phyloP scores from a whole-genome alignment of 2,329 filamentous ascomycete species.

The Xylaria digitata region DNA sequence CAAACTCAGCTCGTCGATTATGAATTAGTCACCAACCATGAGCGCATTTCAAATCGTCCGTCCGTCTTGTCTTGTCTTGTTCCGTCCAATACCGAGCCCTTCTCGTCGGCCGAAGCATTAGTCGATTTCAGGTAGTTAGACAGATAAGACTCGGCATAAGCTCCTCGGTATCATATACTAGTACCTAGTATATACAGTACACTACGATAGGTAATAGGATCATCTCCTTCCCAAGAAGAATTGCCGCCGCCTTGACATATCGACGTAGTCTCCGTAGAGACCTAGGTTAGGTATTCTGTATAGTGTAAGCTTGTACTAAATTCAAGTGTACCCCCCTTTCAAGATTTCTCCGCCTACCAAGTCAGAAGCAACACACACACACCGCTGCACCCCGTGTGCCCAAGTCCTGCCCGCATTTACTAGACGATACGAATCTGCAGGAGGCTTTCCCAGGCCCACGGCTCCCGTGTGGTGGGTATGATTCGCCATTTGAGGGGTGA shows the following conservation, averaged over 20 bases:
- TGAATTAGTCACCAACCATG: slow-evolving; percentile 20
- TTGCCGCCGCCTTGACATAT: too few species aligned
- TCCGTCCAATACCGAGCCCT: not conserved
- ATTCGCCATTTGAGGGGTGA: slow-evolving; percentile 24
- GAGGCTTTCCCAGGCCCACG: slow-evolving; percentile 16
- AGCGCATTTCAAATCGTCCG: slow-evolving; percentile 23
- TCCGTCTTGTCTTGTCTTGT: not conserved
- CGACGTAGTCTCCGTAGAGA: too few species aligned
- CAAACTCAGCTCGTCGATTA: slow-evolving; percentile 3
- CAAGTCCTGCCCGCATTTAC: not conserved
- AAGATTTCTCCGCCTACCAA: too few species aligned
- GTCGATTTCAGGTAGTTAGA: not conserved
- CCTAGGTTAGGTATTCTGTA: too few species aligned
- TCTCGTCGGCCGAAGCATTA: slow-evolving; percentile 6
- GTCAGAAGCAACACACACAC: not conserved
- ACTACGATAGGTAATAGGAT: not conserved
- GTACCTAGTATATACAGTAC: not conserved
- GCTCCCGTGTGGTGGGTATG: slow-evolving; percentile 20
- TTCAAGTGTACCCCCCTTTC: too few species aligned
- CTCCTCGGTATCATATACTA: not conserved
- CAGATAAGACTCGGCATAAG: not conserved
- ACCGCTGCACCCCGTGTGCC: not conserved
- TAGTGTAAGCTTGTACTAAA: too few species aligned
- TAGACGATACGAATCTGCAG: slow-evolving; percentile 11
- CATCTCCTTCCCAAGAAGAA: not conserved